Evolutionary conservation across 2,329 filamentous ascomycete species (phyloP), one percentile per base, ranked within the genome.

Genomic region (Bisporella sp.): DNA sequence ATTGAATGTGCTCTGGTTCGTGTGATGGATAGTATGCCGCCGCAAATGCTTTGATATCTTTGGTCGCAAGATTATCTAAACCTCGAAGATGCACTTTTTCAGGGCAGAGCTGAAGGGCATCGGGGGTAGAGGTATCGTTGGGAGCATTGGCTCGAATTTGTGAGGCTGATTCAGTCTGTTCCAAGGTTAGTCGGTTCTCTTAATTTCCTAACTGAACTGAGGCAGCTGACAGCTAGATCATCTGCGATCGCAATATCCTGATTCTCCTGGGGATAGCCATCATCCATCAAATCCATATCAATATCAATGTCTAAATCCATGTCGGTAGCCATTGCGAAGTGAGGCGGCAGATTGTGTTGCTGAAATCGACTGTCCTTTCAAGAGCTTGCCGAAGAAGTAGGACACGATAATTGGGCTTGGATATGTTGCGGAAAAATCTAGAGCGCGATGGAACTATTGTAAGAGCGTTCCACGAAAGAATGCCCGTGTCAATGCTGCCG

Each of bases 241-340:
- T 51, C 51, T n/a, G 55, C 28, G 31, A 56, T 53, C 9, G 61
- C 59, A 45, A 59, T 54, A 21, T 59, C 57, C 29, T 54, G 54
- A 43, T 51, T 44, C 4, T 21, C 37, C 49, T 31, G 58, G 35
- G 29, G 6, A n/a, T 45, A 31, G 33, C 63, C 59, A 9, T 70
- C 69, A 6, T 69, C 73, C 33, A 77, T 73, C 4, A 74, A 68
- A 35, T 74, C 75, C 32, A 87, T 73, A 60, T 83, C 85, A 78
- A 87, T 73, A 60, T 83, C 85, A 82, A 89, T 87, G 56, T 88
- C 85, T 50, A 89, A 82, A 67, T 89, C 85, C 83, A 88, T 83
- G 50, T 72, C 66, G 44, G 57, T 57, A 37, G 60, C 59, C 61
- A 64, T 65, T 29, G 41, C 57, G 49, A 49, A 32, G 21, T 21